Evolutionary conservation across 1,284 basidiomycete species (phyloP).

Genomic region (Ceratobasidium sp.): DNA sequence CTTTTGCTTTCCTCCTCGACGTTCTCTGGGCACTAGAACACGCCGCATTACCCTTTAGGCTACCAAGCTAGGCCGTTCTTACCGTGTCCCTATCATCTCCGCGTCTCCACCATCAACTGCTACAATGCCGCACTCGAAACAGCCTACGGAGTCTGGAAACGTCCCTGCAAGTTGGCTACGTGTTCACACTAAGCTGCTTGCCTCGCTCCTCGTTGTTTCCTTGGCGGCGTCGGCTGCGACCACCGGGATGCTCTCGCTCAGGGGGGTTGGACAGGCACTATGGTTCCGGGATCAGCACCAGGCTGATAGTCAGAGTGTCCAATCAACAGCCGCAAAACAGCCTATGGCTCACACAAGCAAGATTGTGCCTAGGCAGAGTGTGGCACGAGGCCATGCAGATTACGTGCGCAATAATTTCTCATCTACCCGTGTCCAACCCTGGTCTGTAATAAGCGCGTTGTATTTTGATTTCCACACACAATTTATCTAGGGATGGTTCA

Average conservation of each 20-base stretch:
- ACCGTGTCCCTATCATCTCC: slow-evolving; percentile 21
- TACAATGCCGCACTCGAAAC: slow-evolving; percentile 4
- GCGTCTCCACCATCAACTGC: slow-evolving; percentile 7
- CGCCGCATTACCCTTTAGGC: slow-evolving; percentile 11
- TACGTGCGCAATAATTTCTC: slow-evolving; percentile 1
- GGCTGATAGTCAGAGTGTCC: neutral
- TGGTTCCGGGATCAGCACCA: neutral
- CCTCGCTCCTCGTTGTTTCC: slow-evolving; percentile 24
- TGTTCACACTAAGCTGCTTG: neutral
- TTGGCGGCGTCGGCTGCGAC: neutral
- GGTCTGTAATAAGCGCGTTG: slow-evolving; percentile 74
- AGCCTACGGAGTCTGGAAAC: neutral
- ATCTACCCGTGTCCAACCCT: neutral
- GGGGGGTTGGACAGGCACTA: neutral
- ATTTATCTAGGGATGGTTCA: slow-evolving; percentile 89
- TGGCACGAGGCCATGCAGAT: slow-evolving; percentile 25
- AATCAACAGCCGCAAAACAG: slow-evolving; percentile 8
- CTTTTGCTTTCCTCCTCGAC: slow-evolving; percentile 3
- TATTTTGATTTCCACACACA: no score
- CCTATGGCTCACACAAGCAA: slow-evolving; percentile 23
- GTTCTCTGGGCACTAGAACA: neutral
- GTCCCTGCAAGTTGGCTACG: no score
- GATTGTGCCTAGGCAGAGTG: slow-evolving; percentile 14
- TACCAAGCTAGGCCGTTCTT: slow-evolving; percentile 16
- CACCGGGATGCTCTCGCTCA: slow-evolving; percentile 25